These are phyloP conservation scores for Alternaria gansuensis DNA, from an alignment of 2,329 filamentous ascomycete species.

Conservation along the genomic window DNA sequence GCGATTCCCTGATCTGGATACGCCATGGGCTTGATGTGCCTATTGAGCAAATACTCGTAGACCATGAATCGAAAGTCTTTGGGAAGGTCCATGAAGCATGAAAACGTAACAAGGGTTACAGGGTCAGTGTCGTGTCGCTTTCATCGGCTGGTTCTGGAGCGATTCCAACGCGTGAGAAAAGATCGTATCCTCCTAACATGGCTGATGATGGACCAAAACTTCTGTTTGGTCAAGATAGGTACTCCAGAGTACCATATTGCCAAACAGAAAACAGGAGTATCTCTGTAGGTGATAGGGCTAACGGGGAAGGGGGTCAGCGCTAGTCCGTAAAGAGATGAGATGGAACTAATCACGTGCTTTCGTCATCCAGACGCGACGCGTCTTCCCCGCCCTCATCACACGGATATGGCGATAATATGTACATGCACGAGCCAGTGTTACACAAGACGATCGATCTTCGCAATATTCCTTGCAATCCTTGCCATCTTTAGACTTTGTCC, in stretches of 20 bases:
- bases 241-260: too few relatives aligned
- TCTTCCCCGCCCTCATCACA: slow-evolving; percentile 11
- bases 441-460: slow-evolving; percentile 7
- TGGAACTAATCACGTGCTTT: slow-evolving; percentile 13
- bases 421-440: slow-evolving; percentile 1
- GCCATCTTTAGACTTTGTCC: slow-evolving; percentile 9
- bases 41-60: slow-evolving; percentile 3
- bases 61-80: slow-evolving; percentile 6
- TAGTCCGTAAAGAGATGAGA: slow-evolving; percentile 11
- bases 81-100: not conserved
- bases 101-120: not conserved
- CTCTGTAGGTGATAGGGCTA: not conserved
- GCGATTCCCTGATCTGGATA: not conserved
- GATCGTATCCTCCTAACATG: not conserved
- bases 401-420: not conserved
- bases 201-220: not conserved
- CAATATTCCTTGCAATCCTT: slow-evolving; percentile 2
- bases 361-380: slow-evolving; percentile 19
- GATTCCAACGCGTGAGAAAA: not conserved
- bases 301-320: not conserved
- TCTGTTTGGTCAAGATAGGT: too few relatives aligned
- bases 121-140: not conserved
- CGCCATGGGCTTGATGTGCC: not conserved
- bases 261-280: not conserved
- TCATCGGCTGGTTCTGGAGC: not conserved